phyloP scores from a whole-genome alignment of 129 eudicot genomes.

The Apium graveolens region DNA sequence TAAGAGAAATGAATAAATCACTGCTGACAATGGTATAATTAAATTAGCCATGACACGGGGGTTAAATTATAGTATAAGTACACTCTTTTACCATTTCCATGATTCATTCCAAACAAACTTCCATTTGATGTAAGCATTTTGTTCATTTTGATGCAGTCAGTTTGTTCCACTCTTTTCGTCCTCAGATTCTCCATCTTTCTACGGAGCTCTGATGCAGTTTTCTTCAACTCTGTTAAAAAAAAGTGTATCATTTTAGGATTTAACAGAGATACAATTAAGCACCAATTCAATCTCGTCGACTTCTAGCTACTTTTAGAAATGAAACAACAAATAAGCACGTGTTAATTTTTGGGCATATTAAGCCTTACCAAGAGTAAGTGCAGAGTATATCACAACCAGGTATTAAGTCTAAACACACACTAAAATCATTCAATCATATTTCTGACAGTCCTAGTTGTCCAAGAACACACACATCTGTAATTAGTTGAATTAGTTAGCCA shows the following conservation, averaged over 20 bases:
- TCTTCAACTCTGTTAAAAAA: conserved; percentile 43
- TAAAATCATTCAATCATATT: not conserved
- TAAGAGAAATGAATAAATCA: conserved; percentile 13
- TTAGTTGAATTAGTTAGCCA: not conserved
- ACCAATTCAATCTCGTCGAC: not conserved
- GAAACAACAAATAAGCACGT: not conserved
- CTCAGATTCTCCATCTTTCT: conserved; percentile 37
- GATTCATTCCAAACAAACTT: conserved; percentile 25
- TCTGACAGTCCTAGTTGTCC: not conserved
- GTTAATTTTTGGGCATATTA: not conserved
- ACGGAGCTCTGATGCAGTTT: conserved; percentile 48
- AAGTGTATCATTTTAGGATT: not conserved
- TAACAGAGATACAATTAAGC: not conserved
- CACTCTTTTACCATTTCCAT: conserved; percentile 30
- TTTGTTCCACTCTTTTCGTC: conserved; percentile 35
- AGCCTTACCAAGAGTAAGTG: not conserved
- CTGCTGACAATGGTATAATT: not conserved
- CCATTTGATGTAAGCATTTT: conserved; percentile 26
- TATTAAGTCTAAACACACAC: not conserved
- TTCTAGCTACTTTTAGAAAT: not conserved
- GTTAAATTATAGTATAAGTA: not conserved
- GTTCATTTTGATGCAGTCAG: conserved; percentile 26
- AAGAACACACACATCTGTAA: not conserved
- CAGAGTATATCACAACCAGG: not conserved
- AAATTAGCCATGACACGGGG: not conserved